A percentile compares a stretch with the other conserved stretches of the same genome.
These are phyloP conservation scores for Penicillium turbatum DNA, from an alignment of 495 filamentous ascomycete species.

Conservation along the genomic window DNA sequence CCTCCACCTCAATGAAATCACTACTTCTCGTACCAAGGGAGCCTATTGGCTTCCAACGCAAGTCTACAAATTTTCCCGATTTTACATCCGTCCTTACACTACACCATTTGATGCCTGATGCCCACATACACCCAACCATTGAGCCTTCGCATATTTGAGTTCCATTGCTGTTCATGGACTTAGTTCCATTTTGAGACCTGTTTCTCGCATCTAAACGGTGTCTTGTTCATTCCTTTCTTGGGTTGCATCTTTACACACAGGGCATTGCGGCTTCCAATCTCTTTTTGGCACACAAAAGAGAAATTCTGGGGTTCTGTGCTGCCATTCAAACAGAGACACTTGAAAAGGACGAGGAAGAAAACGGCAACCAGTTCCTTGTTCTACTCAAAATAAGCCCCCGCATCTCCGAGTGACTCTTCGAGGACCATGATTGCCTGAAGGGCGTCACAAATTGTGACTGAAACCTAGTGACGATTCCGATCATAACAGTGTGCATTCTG, in stretches of 20 bases:
- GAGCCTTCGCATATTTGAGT: constrained; percentile 12
- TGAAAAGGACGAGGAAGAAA: background rate
- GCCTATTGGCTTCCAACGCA: too few relatives aligned
- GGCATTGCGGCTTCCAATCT: constrained; percentile 41
- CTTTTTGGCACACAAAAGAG: constrained; percentile 19
- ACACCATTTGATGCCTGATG: constrained; percentile 34
- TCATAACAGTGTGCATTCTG: too few relatives aligned
- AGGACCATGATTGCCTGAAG: too few relatives aligned
- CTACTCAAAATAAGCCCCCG: background rate
- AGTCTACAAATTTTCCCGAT: too few relatives aligned
- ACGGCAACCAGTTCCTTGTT: background rate
- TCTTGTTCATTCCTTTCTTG: constrained; percentile 40
- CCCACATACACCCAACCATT: constrained; percentile 20
- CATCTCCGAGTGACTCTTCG: background rate
- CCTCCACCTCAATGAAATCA: too few relatives aligned
- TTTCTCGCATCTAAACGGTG: constrained; percentile 35
- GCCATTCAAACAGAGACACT: constrained; percentile 22
- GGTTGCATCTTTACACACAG: constrained; percentile 29
- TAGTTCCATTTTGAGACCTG: constrained; percentile 12
- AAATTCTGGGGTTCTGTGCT: constrained; percentile 35
- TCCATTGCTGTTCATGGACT: constrained; percentile 10
- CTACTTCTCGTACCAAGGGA: too few relatives aligned
- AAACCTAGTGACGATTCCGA: too few relatives aligned
- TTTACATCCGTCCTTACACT: constrained; percentile 41
- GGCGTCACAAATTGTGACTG: too few relatives aligned